phyloP scores from a whole-genome alignment of 495 filamentous ascomycete genomes.

The Aspergillus avenaceus region DNA sequence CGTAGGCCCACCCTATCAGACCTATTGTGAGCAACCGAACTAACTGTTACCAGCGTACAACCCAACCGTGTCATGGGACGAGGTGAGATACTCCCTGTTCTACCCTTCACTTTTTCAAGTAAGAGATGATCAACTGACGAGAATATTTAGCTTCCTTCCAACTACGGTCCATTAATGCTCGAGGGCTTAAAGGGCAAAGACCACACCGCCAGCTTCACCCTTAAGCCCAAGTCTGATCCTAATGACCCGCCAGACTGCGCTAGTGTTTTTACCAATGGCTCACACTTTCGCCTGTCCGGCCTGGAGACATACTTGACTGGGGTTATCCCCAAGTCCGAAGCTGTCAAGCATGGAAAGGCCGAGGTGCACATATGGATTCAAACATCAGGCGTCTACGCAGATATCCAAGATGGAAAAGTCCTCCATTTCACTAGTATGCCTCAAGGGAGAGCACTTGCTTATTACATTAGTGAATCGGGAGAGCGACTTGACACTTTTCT shows the following conservation, averaged over 20 bases:
- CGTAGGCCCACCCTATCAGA: not conserved
- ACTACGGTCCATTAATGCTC: not conserved
- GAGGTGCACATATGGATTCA: not conserved
- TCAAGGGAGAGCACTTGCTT: too few species aligned
- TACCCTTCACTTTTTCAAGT: not conserved
- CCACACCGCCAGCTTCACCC: not conserved
- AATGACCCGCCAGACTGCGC: not conserved
- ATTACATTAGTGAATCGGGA: too few species aligned
- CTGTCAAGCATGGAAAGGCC: too few species aligned
- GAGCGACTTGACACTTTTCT: too few species aligned
- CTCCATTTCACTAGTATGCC: not conserved
- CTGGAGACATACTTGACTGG: not conserved
- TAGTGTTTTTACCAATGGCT: not conserved
- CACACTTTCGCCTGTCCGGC: not conserved
- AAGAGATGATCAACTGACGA: not conserved
- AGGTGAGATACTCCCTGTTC: too few species aligned
- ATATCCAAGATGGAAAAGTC: not conserved
- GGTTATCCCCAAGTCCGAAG: not conserved
- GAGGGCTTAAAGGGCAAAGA: not conserved
- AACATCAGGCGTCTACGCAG: conserved; percentile 1
- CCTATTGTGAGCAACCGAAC: too few species aligned
- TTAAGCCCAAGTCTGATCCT: not conserved
- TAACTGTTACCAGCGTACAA: not conserved
- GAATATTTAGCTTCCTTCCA: not conserved
- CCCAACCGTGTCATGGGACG: not conserved